A percentile compares a stretch with the other conserved stretches of the same genome.
Evolutionary conservation across 345 rosid species (phyloP).

Genomic region (Ceriops decandra): DNA sequence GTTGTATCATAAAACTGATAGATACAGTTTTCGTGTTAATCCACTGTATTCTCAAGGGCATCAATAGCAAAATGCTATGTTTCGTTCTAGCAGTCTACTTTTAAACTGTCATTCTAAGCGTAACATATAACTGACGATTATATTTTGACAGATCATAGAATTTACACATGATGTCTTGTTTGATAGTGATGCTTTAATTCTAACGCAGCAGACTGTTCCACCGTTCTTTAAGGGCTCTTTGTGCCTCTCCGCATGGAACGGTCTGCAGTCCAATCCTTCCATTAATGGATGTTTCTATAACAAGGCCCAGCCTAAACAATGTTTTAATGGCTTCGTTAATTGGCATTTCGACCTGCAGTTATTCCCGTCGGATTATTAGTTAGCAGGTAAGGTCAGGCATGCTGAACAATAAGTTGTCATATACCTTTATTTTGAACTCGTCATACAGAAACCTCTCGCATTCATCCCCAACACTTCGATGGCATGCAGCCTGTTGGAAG

Average conservation of each 20-base stretch:
- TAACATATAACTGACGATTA: too few species aligned
- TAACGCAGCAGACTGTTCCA: conserved; percentile 63
- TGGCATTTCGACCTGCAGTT: conserved; percentile 80
- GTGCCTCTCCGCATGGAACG: conserved; percentile 52
- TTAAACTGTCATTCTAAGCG: too few species aligned
- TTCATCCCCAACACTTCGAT: conserved; percentile 48
- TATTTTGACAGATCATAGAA: too few species aligned
- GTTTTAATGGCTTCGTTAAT: conserved; percentile 62
- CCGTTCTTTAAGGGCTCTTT: conserved; percentile 52
- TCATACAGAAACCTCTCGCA: conserved; percentile 85
- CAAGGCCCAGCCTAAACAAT: conserved; percentile 67
- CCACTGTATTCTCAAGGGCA: too few species aligned
- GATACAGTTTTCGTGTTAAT: too few species aligned
- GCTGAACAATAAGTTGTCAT: neutral
- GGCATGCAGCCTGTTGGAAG: conserved; percentile 44
- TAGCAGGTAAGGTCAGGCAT: conserved; percentile 9
- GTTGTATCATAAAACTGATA: too few species aligned
- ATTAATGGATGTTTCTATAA: conserved; percentile 45
- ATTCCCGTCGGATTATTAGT: conserved; percentile 3
- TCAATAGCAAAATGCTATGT: too few species aligned
- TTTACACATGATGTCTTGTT: neutral
- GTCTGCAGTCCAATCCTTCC: conserved; percentile 47
- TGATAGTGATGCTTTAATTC: conserved; percentile 8
- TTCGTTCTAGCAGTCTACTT: too few species aligned
- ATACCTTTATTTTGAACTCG: conserved; percentile 60